These are phyloP conservation scores for Rubus parviflorus DNA, from an alignment of 306 rosid genomes.

Conservation along the genomic window DNA sequence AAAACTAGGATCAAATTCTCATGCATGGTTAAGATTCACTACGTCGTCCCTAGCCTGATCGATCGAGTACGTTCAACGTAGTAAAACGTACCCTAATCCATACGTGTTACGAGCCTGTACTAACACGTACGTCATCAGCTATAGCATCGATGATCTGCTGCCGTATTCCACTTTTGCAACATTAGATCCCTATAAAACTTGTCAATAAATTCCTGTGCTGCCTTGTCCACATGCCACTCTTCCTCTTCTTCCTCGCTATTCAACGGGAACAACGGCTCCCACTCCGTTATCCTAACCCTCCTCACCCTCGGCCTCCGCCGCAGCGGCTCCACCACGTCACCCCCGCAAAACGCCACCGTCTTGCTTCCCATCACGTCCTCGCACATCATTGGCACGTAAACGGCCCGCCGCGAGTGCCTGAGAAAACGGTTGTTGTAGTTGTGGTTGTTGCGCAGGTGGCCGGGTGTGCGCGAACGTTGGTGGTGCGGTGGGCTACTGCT, in stretches of 20 bases:
- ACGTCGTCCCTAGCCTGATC: not conserved
- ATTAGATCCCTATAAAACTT: slow-evolving; percentile 38
- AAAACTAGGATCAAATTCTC: not conserved
- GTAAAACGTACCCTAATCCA: not conserved
- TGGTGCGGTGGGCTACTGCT: slow-evolving; percentile 32
- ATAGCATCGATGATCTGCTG: slow-evolving; percentile 14
- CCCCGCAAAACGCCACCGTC: not conserved
- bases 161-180: slow-evolving; percentile 32
- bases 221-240: slow-evolving; percentile 35
- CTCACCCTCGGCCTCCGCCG: slow-evolving; percentile 4
- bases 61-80: too few relatives aligned
- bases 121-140: not conserved
- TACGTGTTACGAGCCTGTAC: not conserved
- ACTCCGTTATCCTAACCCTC: slow-evolving; percentile 17
- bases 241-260: slow-evolving; percentile 13
- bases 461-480: not conserved
- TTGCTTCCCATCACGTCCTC: slow-evolving; percentile 5
- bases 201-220: slow-evolving; percentile 40
- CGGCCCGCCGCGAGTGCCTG: not conserved
- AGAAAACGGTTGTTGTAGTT: not conserved
- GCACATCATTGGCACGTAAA: slow-evolving; percentile 17
- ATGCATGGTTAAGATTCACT: not conserved
- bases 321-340: slow-evolving; percentile 22
- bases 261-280: slow-evolving; percentile 17
- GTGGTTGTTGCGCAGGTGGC: not conserved